Percentiles rank a stretch among this genome's conserved stretches.
These are phyloP conservation scores for Acanthamoeba castellanii DNA, from an alignment of 208 protist species.

Conservation along the genomic window DNA sequence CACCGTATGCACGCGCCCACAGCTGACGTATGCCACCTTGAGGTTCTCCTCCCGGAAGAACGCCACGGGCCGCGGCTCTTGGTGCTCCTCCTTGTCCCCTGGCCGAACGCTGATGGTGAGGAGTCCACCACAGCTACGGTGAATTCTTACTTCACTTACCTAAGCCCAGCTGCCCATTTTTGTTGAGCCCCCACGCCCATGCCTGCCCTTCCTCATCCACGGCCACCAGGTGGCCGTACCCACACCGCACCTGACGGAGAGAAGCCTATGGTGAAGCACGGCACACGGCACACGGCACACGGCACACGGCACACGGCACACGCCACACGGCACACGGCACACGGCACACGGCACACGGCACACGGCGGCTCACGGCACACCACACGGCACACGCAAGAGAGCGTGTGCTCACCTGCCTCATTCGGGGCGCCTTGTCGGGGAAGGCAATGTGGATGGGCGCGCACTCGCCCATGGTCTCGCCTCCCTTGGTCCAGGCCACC, in stretches of 20 bases:
- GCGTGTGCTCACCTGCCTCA: neutral
- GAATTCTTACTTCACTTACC: neutral
- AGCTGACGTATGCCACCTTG: neutral
- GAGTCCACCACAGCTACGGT: neutral
- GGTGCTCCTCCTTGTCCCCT: conserved; percentile 51
- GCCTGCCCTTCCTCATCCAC: conserved; percentile 3
- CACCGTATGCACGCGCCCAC: conserved; percentile 7
- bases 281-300: too few relatives aligned
- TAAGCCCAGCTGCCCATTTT: conserved; percentile 23
- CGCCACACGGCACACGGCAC: too few relatives aligned
- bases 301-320: too few relatives aligned
- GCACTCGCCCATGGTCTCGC: conserved; percentile 53
- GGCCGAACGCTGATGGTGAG: neutral
- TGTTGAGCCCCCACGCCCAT: conserved; percentile 52
- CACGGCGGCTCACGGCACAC: too few relatives aligned
- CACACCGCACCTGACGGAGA: neutral
- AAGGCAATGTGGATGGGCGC: neutral
- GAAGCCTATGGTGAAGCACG: too few relatives aligned
- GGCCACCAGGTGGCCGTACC: conserved; percentile 38
- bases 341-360: too few relatives aligned
- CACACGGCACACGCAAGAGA: neutral
- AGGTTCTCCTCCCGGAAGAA: neutral
- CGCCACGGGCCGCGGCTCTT: neutral
- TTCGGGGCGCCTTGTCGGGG: neutral
- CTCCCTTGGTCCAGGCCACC: neutral